Evolutionary conservation across 2,329 filamentous ascomycete genomes (phyloP), one percentile per base, ranked within the genome.

Genomic region (Dissoconium aciculare): DNA sequence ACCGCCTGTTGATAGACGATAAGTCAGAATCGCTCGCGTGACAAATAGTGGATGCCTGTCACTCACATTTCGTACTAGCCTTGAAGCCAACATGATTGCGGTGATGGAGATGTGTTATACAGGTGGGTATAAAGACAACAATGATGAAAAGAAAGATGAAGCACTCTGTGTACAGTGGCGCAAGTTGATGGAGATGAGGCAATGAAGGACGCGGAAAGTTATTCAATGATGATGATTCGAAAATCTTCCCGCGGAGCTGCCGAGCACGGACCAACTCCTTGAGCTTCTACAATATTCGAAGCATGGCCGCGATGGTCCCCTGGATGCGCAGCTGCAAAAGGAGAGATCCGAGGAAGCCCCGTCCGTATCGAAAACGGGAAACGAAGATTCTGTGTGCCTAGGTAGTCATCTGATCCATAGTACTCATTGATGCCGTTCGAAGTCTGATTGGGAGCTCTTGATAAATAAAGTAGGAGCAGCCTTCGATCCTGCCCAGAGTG

Each of bases 41-140:
- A 47, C 46, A 40, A 30, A 26, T 27, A 24, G 27, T 17, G 26
- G 27, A 28, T 30, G 26, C 26, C 26, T 32, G 27, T 24, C 11
- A 52, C 51, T 41, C 39, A 54, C 51, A 40, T 40, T 52, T 36
- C 51, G 48, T 45, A 50, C 47, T 32, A 53, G 35, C 41, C 49
- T 41, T 33, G 47, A 50, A 27, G 50, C 51, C 36, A 54, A 38
- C 51, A 54, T 54, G 27, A n/a, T n/a, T n/a, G n/a, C n/a, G n/a
- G n/a, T n/a, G n/a, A n/a, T n/a, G n/a, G 35, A 50, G 41, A 28
- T 33, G 29, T 28, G 37, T 39, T 41, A 36, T 36, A 37, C 33
- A 39, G 39, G 42, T 36, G 42, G 37, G 38, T 35, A 31, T 39
- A 41, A 36, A 39, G 32, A 21, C 36, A 37, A 33, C 17, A 26